Evolutionary conservation across 1,139 yeast genomes (phyloP).

Genomic region (Suhomyces bokatorum): DNA sequence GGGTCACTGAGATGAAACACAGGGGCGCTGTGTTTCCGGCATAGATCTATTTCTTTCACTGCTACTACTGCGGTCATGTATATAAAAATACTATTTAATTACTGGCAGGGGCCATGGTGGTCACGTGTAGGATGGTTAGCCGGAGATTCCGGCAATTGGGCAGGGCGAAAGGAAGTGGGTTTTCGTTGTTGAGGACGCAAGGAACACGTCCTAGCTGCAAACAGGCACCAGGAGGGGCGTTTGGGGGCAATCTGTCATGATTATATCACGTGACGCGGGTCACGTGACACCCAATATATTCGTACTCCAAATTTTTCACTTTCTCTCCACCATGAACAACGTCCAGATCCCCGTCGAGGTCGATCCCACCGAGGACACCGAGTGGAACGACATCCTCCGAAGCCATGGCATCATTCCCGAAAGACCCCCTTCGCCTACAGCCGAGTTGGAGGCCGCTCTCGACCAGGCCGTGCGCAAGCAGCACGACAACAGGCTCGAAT

Average conservation of each 20-base stretch:
- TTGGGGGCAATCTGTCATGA: no score
- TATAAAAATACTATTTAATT: conserved; percentile 8
- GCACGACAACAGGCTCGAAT: conserved; percentile 74
- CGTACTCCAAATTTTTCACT: conserved; percentile 1
- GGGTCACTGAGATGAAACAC: background rate
- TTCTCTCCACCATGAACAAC: conserved; percentile 25
- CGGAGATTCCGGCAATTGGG: no score
- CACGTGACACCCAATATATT: no score
- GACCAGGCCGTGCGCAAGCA: conserved; percentile 79
- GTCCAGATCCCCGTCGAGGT: conserved; percentile 76
- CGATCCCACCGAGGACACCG: conserved; percentile 94
- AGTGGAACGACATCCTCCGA: conserved; percentile 95
- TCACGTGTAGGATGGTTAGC: background rate
- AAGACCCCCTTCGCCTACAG: conserved; percentile 86
- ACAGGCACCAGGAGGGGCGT: no score
- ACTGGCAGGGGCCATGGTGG: background rate
- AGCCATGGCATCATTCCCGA: conserved; percentile 91
- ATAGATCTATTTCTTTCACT: conserved; percentile 9
- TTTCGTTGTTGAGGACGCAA: no score
- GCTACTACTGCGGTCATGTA: conserved; percentile 10
- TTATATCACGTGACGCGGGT: no score
- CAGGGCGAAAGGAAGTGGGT: no score
- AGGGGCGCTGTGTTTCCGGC: background rate
- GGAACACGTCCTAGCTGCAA: no score
- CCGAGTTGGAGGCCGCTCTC: conserved; percentile 80